Evolutionary conservation across 1,284 basidiomycete species (phyloP), one percentile per base, ranked within the genome.

Genomic region (Macrocybe sp.): DNA sequence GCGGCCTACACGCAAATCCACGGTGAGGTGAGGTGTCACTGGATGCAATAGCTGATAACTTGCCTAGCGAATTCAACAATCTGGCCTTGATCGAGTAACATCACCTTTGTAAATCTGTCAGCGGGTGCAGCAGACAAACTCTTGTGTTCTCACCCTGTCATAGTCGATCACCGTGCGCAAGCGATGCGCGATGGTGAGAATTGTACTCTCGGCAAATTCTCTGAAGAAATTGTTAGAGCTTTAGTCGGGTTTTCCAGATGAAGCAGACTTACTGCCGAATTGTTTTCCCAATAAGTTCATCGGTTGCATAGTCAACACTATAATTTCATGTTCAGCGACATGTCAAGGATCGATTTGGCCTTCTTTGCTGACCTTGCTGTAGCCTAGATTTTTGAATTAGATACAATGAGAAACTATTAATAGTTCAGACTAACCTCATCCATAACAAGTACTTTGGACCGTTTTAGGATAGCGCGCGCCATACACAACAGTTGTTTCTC

Each of bases 401-500:
- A 30, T 16, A 43, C 32, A 11, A 4, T 14, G 38, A 28, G 30
- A 39, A 45, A 16, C 12, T 29, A 34, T 43, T 9, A 7, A 30
- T 32, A 30, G 22, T 6, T 9, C 35, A 49, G 7, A 51, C 80
- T 67, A 49, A 85, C 85, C 68, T 83, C 89, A 62, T 92, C 89
- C 83, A 92, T 90, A 51, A 92, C 75, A 32, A 92, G 68, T 12
- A 92, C 70, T 57, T 81, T 85, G 34, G 85, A 84, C 8, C 84
- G 73, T 60, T 85, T 85, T 42, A 92, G 65, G 47, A 92, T 88
- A 1, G 89, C 89, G 45, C 89, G 75, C 7, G 88, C 89, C 86
- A 92, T 89, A 63, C 86, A 90, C 8, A 92, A 73, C 28, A 92
- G 66, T 65, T 92, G 90, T 59, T 90, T 89, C 65, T 93, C 86